A percentile compares a stretch with the other conserved stretches of the same genome.
Evolutionary conservation across 1,139 yeast species (phyloP).

Genomic region (Protomyces arabidopsidicola): DNA sequence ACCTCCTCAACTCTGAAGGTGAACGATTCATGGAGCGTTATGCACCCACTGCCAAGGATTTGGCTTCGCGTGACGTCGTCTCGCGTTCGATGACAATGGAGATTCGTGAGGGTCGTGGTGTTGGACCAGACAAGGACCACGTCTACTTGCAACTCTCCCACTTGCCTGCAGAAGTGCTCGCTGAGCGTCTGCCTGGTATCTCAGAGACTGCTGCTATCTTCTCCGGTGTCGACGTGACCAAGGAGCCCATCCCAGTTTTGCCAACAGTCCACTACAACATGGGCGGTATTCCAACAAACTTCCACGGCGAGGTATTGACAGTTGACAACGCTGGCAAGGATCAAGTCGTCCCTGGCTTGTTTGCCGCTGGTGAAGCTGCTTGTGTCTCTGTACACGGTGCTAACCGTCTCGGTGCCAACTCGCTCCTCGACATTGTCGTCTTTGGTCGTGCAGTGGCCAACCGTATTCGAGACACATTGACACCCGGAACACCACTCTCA

Average conservation of each 20-base stretch:
- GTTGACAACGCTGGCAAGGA: slow-evolving; percentile 85
- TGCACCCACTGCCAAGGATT: slow-evolving; percentile 97
- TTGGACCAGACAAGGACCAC: slow-evolving; percentile 93
- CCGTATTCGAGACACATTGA: slow-evolving; percentile 75
- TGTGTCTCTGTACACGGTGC: slow-evolving; percentile 99
- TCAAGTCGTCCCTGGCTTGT: slow-evolving; percentile 83
- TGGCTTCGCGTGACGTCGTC: slow-evolving; percentile 97
- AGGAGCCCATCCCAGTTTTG: slow-evolving; percentile 96
- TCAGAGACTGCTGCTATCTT: slow-evolving; percentile 97
- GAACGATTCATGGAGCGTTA: slow-evolving; percentile 99
- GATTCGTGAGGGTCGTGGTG: slow-evolving; percentile 98
- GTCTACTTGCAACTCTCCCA: slow-evolving; percentile 91
- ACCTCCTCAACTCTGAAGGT: slow-evolving; percentile 91
- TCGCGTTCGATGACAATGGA: slow-evolving; percentile 98
- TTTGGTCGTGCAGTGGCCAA: slow-evolving; percentile 98
- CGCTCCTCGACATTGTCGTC: slow-evolving; percentile 93
- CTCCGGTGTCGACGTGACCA: slow-evolving; percentile 98
- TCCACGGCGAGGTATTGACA: slow-evolving; percentile 62
- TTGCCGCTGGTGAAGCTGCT: slow-evolving; percentile 98
- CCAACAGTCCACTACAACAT: slow-evolving; percentile 99
- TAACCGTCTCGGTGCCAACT: slow-evolving; percentile 97
- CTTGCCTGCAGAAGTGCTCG: slow-evolving; percentile 83
- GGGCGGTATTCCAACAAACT: slow-evolving; percentile 99
- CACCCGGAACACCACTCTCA: slow-evolving; percentile 84
- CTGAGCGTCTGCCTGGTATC: slow-evolving; percentile 98